A percentile compares a stretch with the other conserved stretches of the same genome.
These are phyloP conservation scores for Podospora pseudoanserina DNA, from an alignment of 495 filamentous ascomycete species.

Conservation along the genomic window DNA sequence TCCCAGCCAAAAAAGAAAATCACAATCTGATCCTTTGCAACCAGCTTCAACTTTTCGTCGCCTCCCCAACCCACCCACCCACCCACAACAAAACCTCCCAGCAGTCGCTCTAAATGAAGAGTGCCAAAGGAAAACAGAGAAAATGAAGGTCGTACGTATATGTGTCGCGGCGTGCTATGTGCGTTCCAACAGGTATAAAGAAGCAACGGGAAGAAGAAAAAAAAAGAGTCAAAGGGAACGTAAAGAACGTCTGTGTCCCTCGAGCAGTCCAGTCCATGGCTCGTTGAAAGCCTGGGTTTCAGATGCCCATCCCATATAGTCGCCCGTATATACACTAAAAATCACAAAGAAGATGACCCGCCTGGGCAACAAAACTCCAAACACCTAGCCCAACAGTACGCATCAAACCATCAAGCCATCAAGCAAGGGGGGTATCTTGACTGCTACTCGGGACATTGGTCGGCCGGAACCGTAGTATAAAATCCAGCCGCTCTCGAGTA, in stretches of 20 bases:
- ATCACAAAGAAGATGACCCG: background rate
- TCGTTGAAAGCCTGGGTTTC: background rate
- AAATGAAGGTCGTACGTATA: background rate
- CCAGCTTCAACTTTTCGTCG: background rate
- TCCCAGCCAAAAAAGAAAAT: background rate
- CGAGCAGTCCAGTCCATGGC: background rate
- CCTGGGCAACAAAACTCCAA: background rate
- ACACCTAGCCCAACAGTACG: conserved; percentile 10
- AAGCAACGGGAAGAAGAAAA: background rate
- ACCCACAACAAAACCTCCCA: background rate
- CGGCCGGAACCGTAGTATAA: too few relatives aligned
- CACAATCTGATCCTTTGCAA: background rate
- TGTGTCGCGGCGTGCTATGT: background rate
- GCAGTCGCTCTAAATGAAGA: background rate
- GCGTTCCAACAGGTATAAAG: background rate
- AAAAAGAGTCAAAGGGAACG: background rate
- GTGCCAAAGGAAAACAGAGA: background rate
- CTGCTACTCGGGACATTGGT: background rate
- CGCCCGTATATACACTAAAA: background rate
- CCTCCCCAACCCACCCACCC: background rate
- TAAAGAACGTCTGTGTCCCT: conserved; percentile 7
- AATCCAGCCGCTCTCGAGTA: conserved; percentile 28
- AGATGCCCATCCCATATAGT: conserved; percentile 8
- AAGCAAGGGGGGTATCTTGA: background rate
- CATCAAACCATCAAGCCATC: background rate